Evolutionary conservation across 257 asterid species (phyloP).

Genomic region (Solanum arcanum): DNA sequence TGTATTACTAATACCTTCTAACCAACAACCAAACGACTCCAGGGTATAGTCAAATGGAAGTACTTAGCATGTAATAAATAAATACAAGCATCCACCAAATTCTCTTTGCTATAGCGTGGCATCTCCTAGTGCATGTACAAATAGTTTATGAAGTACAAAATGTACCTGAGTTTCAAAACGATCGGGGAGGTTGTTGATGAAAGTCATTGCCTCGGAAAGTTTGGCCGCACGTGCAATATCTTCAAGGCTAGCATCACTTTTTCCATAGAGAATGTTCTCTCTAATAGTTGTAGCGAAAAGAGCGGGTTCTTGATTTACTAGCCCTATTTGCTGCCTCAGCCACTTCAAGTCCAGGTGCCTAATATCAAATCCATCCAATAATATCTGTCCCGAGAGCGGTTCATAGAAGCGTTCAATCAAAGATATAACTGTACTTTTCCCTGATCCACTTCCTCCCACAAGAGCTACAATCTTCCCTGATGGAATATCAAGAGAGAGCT

Average conservation of each 20-base stretch:
- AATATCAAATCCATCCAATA: slow-evolving; percentile 58
- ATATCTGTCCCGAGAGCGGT: slow-evolving; percentile 51
- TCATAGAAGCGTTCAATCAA: slow-evolving; percentile 90
- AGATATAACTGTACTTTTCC: slow-evolving; percentile 91
- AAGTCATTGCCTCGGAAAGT: slow-evolving; percentile 79
- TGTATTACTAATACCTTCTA: not conserved
- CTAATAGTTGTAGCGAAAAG: slow-evolving; percentile 80
- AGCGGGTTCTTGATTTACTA: slow-evolving; percentile 95
- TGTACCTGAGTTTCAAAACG: slow-evolving; percentile 85
- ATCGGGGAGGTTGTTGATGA: slow-evolving; percentile 77
- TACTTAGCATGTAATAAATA: not conserved
- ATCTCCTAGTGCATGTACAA: not conserved
- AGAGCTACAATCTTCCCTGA: slow-evolving; percentile 87
- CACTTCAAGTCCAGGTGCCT: slow-evolving; percentile 67
- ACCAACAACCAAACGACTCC: not conserved
- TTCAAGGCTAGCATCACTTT: slow-evolving; percentile 59
- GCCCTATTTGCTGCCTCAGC: slow-evolving; percentile 79
- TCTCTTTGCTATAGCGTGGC: not conserved
- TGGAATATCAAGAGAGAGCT: slow-evolving; percentile 62
- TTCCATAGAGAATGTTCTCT: slow-evolving; percentile 83
- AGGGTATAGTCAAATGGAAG: not conserved
- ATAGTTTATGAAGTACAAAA: not conserved
- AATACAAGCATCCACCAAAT: not conserved
- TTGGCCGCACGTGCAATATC: slow-evolving; percentile 74
- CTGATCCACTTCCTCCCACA: slow-evolving; percentile 97